Conservation (phyloP, 2,329 filamentous ascomycete genomes). For the Thielaviopsis ethacetica region DNA sequence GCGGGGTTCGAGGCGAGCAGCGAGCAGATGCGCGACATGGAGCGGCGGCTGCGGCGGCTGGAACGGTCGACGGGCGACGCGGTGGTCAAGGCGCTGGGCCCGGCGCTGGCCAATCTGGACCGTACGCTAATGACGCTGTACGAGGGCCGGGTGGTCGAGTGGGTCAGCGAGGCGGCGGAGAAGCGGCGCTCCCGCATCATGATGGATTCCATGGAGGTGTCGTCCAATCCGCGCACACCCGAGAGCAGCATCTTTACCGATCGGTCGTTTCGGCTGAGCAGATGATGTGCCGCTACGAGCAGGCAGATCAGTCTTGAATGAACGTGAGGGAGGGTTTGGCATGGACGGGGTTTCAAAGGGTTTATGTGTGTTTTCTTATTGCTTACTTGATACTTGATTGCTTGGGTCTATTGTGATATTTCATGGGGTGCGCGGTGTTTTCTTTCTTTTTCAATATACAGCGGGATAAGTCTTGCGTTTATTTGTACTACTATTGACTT, state of each 20-base stretch:
- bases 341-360: neutral
- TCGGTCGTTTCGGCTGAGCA: constrained; percentile 6
- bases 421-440: neutral
- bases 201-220: constrained; percentile 1
- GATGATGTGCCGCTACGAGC: too few species aligned
- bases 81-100: constrained; percentile 27
- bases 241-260: constrained; percentile 7
- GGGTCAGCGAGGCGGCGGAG: constrained; percentile 10
- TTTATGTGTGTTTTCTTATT: neutral
- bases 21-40: constrained; percentile 28
- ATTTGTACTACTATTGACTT: too few species aligned
- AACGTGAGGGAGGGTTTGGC: too few species aligned
- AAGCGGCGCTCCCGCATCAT: constrained; percentile 6
- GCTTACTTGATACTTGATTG: neutral
- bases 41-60: constrained; percentile 27
- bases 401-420: neutral
- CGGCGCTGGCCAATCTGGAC: constrained; percentile 29
- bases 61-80: constrained; percentile 29
- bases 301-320: too few species aligned
- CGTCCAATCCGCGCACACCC: constrained; percentile 7
- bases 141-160: constrained; percentile 11
- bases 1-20: constrained; percentile 19
- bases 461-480: too few species aligned
- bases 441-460: neutral
- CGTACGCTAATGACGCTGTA: constrained; percentile 18